Evolutionary conservation across 108 stramenopile genomes (phyloP).

Genomic region (Epithemia pelagica): DNA sequence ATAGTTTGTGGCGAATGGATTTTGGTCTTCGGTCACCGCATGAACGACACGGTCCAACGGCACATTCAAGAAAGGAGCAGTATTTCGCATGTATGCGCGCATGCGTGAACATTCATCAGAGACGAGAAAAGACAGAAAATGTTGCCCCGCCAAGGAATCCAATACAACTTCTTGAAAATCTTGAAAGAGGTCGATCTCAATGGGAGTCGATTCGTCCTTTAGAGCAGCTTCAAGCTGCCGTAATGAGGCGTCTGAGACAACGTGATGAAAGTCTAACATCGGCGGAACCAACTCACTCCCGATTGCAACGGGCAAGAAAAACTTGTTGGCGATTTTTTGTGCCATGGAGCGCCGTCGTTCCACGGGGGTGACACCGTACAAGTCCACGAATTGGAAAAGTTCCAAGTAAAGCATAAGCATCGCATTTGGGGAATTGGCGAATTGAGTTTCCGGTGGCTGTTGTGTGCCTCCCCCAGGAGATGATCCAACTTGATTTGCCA

Average conservation of each 20-base stretch:
- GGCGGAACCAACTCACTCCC: slow-evolving; percentile 38
- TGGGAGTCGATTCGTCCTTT: slow-evolving; percentile 24
- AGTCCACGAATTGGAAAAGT: slow-evolving; percentile 46
- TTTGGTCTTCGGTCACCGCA: slow-evolving; percentile 8
- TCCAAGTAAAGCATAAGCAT: slow-evolving; percentile 70
- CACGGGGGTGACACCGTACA: slow-evolving; percentile 34
- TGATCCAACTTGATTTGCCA: background rate
- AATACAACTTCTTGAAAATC: slow-evolving; percentile 47
- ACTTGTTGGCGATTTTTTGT: slow-evolving; percentile 40
- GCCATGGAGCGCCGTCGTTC: slow-evolving; percentile 33
- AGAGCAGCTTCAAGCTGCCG: slow-evolving; percentile 42
- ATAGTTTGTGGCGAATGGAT: slow-evolving; percentile 30
- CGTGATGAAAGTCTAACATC: slow-evolving; percentile 50
- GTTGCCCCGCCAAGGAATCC: slow-evolving; percentile 37
- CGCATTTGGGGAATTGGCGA: slow-evolving; percentile 28
- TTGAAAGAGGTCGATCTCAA: slow-evolving; percentile 44
- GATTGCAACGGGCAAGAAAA: slow-evolving; percentile 39
- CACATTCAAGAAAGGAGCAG: slow-evolving; percentile 53
- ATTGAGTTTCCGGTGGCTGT: slow-evolving; percentile 6
- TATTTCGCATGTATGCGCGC: slow-evolving; percentile 70
- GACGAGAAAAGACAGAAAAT: slow-evolving; percentile 61
- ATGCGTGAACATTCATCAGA: slow-evolving; percentile 74
- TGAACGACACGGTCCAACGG: slow-evolving; percentile 27
- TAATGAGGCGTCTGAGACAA: slow-evolving; percentile 38
- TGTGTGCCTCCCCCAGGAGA: background rate